Evolutionary conservation across 768 basidiomycete genomes (phyloP).

Genomic region (Lepiota brunneoincarnata): DNA sequence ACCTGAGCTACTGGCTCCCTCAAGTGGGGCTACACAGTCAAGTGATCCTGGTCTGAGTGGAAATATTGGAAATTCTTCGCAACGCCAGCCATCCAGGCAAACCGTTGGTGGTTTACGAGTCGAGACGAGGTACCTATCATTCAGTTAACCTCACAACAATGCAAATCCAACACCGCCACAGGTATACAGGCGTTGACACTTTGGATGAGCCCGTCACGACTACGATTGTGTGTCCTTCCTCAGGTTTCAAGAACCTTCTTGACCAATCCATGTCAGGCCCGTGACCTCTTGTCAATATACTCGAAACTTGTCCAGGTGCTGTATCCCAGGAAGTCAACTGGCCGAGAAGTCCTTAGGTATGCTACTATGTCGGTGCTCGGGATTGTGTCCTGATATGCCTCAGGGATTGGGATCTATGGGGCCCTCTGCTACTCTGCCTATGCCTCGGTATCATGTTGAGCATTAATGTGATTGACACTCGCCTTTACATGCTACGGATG

Average conservation of each 20-base stretch:
- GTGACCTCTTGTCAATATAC: slow-evolving; percentile 89
- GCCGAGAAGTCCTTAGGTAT: slow-evolving; percentile 78
- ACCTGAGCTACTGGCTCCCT: slow-evolving; percentile 48
- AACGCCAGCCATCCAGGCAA: slow-evolving; percentile 46
- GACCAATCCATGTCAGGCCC: slow-evolving; percentile 47
- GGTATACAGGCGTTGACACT: slow-evolving; percentile 83
- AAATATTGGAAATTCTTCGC: slow-evolving; percentile 59
- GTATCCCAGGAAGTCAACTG: slow-evolving; percentile 73
- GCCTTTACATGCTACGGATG: not conserved
- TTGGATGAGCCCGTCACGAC: slow-evolving; percentile 88
- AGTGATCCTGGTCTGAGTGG: slow-evolving; percentile 49
- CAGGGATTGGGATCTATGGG: slow-evolving; percentile 99
- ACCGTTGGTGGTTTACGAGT: slow-evolving; percentile 84
- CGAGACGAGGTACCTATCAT: slow-evolving; percentile 71
- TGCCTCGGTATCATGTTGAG: slow-evolving; percentile 82
- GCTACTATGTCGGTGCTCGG: not conserved
- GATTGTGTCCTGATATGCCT: not conserved
- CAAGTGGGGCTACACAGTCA: slow-evolving; percentile 30
- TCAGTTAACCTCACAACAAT: not conserved
- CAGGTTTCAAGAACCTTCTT: not conserved
- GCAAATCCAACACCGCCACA: slow-evolving; percentile 20
- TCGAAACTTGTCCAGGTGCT: slow-evolving; percentile 91
- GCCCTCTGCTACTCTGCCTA: slow-evolving; percentile 83
- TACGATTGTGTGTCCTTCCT: slow-evolving; percentile 68
- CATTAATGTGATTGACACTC: slow-evolving; percentile 57